These are phyloP conservation scores for Coleophoma cylindrospora DNA, from an alignment of 2,329 filamentous ascomycete species.

Conservation along the genomic window DNA sequence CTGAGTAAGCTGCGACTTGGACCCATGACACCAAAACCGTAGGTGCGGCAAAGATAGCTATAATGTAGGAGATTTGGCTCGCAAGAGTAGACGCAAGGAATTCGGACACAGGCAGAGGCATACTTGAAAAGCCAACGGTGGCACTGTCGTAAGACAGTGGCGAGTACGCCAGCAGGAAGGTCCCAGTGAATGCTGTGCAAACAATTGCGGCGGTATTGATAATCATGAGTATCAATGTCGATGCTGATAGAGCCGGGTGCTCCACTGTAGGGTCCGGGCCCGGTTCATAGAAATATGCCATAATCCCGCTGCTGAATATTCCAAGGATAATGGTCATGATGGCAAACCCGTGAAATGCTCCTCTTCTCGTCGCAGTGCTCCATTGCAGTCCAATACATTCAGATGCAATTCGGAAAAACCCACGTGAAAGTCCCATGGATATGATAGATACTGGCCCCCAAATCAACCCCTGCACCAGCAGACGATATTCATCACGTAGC, in stretches of 20 bases:
- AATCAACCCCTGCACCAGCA: conserved; percentile 20
- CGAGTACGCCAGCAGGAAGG: conserved; percentile 13
- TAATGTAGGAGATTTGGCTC: conserved; percentile 9
- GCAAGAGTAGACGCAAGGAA: conserved; percentile 8
- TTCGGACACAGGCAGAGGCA: conserved; percentile 3
- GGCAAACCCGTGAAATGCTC: conserved; percentile 14
- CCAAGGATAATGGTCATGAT: conserved; percentile 18
- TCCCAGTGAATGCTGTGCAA: conserved; percentile 12
- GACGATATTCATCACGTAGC: conserved; percentile 20
- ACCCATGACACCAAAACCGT: conserved; percentile 11
- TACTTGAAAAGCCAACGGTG: conserved; percentile 5
- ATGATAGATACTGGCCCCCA: conserved; percentile 12
- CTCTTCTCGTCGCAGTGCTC: conserved; percentile 6
- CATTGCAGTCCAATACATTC: conserved; percentile 8
- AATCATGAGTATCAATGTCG: conserved; percentile 7
- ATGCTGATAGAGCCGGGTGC: neutral
- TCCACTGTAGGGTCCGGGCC: conserved; percentile 1
- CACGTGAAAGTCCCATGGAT: conserved; percentile 14
- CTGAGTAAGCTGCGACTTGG: conserved; percentile 12
- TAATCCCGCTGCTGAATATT: conserved; percentile 10
- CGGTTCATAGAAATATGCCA: conserved; percentile 7
- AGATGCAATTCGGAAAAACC: conserved; percentile 12
- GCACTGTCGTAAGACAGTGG: conserved; percentile 13
- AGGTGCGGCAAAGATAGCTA: conserved; percentile 10
- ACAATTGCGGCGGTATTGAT: conserved; percentile 10